phyloP scores from a whole-genome alignment of 2,329 filamentous ascomycete genomes.

The Colletotrichum noveboracense region DNA sequence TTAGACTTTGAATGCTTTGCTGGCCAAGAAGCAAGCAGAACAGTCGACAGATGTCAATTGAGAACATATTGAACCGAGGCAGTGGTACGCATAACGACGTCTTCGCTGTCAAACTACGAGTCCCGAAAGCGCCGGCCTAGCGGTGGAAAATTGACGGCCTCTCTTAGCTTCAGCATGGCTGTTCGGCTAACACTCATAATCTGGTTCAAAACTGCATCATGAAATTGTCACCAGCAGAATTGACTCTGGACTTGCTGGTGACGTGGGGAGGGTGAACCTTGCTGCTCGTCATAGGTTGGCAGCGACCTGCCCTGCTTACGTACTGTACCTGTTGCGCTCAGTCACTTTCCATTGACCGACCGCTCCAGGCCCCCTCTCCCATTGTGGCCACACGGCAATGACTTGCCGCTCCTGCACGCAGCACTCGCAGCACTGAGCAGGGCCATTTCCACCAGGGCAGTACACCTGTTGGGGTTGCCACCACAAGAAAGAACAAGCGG shows the following conservation, averaged over 20 bases:
- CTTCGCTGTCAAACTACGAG: neutral
- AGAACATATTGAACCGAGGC: neutral
- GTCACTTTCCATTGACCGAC: neutral
- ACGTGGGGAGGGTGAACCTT: neutral
- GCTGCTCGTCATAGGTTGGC: neutral
- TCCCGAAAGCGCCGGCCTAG: neutral
- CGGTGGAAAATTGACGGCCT: no score
- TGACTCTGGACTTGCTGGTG: constrained; percentile 1
- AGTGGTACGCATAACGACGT: neutral
- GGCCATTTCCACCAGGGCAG: neutral
- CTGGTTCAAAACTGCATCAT: neutral
- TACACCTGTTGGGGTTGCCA: neutral
- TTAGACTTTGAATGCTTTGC: neutral
- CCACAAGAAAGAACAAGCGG: neutral
- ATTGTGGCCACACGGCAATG: neutral
- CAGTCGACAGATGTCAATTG: neutral
- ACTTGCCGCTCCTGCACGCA: neutral
- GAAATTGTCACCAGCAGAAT: neutral
- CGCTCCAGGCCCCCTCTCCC: neutral
- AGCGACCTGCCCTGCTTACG: neutral
- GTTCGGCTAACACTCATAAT: neutral
- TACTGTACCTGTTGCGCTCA: neutral
- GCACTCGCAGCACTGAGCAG: neutral
- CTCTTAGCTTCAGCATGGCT: neutral
- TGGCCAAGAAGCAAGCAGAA: neutral